Percentiles rank a stretch among this genome's conserved stretches.
Evolutionary conservation across 768 basidiomycete species (phyloP).

Genomic region (Pisolithus marmoratus): DNA sequence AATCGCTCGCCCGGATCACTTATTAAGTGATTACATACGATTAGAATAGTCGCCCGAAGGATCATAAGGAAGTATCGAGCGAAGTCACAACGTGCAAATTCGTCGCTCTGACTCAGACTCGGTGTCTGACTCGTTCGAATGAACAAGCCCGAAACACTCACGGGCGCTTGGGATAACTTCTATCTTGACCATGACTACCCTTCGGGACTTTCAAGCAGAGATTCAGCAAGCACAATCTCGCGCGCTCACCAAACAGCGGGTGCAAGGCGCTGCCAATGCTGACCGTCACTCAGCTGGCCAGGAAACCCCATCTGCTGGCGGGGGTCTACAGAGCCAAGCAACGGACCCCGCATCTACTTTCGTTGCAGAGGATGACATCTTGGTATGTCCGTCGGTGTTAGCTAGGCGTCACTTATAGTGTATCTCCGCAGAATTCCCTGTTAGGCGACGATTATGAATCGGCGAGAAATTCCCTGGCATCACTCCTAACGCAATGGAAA

Average conservation of each 20-base stretch:
- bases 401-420: conserved; percentile 8
- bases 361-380: conserved; percentile 4
- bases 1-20: too few species aligned
- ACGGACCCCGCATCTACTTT: background rate
- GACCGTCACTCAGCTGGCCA: conserved; percentile 41
- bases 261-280: conserved; percentile 12
- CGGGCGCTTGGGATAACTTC: too few species aligned
- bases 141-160: too few species aligned
- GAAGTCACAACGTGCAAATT: too few species aligned
- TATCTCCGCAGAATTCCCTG: conserved; percentile 35
- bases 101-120: too few species aligned
- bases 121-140: too few species aligned
- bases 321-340: background rate
- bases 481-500: conserved; percentile 56
- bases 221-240: conserved; percentile 72
- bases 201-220: conserved; percentile 51
- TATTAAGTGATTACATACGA: too few species aligned
- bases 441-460: conserved; percentile 38
- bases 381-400: conserved; percentile 2
- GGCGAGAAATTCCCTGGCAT: conserved; percentile 61
- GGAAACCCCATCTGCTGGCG: conserved; percentile 32
- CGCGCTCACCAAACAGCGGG: conserved; percentile 60
- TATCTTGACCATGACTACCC: conserved; percentile 22
- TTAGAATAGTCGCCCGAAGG: too few species aligned
- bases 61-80: too few species aligned